Percentiles rank a stretch among this genome's conserved stretches.
Conservation (phyloP, 805 yeast genomes). For the Wickerhamiella azymoides region DNA sequence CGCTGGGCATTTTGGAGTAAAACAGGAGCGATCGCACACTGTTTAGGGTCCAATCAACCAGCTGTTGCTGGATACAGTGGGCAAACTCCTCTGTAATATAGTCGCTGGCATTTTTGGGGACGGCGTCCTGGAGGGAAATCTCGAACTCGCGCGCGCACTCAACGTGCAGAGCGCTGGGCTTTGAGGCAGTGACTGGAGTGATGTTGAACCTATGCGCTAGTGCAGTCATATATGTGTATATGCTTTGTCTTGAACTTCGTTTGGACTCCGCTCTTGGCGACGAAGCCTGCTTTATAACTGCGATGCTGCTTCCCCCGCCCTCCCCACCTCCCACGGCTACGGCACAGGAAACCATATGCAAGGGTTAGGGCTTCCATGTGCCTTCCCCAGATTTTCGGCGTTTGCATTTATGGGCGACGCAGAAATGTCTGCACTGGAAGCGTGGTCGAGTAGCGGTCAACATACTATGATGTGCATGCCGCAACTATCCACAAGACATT, state of each 20-base stretch:
- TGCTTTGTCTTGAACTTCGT: too few species aligned
- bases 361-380: background rate
- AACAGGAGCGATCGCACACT: slow-evolving; percentile 54
- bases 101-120: slow-evolving; percentile 5
- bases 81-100: slow-evolving; percentile 3
- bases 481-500: too few species aligned
- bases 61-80: slow-evolving; percentile 29
- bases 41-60: slow-evolving; percentile 59
- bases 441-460: too few species aligned
- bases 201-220: background rate
- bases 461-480: too few species aligned
- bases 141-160: background rate
- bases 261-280: too few species aligned
- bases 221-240: too few species aligned
- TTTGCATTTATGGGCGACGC: background rate
- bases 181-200: background rate
- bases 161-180: slow-evolving; percentile 1
- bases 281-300: background rate
- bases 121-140: slow-evolving; percentile 5
- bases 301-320: background rate
- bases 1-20: slow-evolving; percentile 34
- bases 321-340: background rate
- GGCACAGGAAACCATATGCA: background rate
- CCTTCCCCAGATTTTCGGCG: background rate
- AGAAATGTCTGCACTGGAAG: background rate